These are phyloP conservation scores for Gossypium schwendimanii DNA, from an alignment of 441 rosid genomes.

Conservation along the genomic window DNA sequence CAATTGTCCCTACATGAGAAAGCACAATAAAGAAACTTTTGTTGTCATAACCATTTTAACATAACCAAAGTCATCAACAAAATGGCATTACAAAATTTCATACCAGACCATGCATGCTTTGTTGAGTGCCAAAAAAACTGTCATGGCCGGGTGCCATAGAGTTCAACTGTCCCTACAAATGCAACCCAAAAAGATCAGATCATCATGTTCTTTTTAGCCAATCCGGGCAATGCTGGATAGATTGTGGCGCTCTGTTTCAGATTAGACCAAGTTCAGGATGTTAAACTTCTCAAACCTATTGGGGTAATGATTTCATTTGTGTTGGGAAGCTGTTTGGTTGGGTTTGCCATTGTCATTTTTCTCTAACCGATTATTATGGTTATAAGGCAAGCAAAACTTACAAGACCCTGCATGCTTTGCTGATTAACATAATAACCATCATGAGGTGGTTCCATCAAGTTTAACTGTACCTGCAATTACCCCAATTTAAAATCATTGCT, in stretches of 20 bases:
- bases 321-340: neutral
- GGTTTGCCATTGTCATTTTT: neutral
- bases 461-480: conserved; percentile 34
- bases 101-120: conserved; percentile 42
- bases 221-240: neutral
- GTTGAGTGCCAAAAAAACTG: conserved; percentile 32
- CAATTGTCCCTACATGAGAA: conserved; percentile 39
- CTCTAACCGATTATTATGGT: neutral
- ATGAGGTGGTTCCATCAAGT: conserved; percentile 44
- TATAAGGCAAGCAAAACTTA: conserved; percentile 15
- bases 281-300: neutral
- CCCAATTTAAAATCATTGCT: conserved; percentile 7
- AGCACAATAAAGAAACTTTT: conserved; percentile 3
- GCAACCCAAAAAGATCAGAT: conserved; percentile 6
- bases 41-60: conserved; percentile 2
- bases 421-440: conserved; percentile 40
- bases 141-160: conserved; percentile 33
- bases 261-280: neutral
- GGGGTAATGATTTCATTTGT: neutral
- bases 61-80: neutral
- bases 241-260: neutral
- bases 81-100: neutral
- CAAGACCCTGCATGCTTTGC: conserved; percentile 40
- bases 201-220: neutral
- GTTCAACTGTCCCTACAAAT: conserved; percentile 37